phyloP scores from a whole-genome alignment of 148 eudicot species.

The Camellia sinensis region DNA sequence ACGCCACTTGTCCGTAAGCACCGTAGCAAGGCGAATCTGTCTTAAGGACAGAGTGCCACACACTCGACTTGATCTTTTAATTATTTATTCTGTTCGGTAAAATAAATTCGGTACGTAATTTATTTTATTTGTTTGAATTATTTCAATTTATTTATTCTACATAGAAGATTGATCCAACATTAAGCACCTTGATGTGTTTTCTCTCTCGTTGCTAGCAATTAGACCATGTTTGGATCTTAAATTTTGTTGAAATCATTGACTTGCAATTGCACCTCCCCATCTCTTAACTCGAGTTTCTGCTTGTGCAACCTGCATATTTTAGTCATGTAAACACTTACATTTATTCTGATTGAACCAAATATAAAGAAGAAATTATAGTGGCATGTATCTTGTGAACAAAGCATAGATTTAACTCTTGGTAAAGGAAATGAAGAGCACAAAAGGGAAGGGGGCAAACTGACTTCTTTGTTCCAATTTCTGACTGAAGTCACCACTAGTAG shows the following conservation, averaged over 20 bases:
- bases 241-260: conserved; percentile 21
- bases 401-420: neutral
- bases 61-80: too few species aligned
- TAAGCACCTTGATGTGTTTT: too few species aligned
- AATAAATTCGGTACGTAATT: too few species aligned
- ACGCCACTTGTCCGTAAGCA: too few species aligned
- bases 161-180: too few species aligned
- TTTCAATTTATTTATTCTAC: too few species aligned
- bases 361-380: neutral
- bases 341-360: neutral
- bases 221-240: neutral
- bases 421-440: neutral
- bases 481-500: conserved; percentile 43
- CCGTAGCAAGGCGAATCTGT: too few species aligned
- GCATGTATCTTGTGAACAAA: neutral
- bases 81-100: too few species aligned
- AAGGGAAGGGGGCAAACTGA: conserved; percentile 23
- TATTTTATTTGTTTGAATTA: too few species aligned
- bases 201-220: too few species aligned
- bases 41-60: too few species aligned
- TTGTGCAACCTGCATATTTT: conserved; percentile 50
- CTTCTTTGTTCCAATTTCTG: conserved; percentile 77
- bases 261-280: conserved; percentile 69
- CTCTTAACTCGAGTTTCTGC: conserved; percentile 59
- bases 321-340: neutral